Evolutionary conservation across 345 rosid genomes (phyloP), one percentile per base, ranked within the genome.

Genomic region (Citrus cavaleriei): DNA sequence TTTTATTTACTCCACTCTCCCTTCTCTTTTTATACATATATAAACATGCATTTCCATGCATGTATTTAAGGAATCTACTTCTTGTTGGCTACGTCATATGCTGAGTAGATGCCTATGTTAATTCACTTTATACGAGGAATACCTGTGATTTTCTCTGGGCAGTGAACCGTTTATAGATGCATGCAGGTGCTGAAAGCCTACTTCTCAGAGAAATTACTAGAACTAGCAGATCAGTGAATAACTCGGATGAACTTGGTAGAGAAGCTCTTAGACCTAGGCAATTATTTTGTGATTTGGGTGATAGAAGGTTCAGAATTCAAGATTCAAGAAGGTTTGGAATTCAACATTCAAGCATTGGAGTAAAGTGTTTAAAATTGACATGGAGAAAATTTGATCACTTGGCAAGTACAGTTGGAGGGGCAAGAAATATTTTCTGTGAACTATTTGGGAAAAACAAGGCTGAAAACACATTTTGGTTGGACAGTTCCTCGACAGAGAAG

Each of bases 401-500:
- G 82, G 92, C 90, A 70, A 83, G 84, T 64, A 81, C 78, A 84
- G 85, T 91, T 83, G 98, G 97, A 67, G 98, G 98, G 72, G 88
- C 97, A 58, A 87, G 85, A 82, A 90, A 87, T 83, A 88, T 96
- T 70, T 96, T 92, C 81, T 79, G 84, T 70, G 78, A 91, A 83
- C 84, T 95, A 74, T 91, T 89, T 82, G 90, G 94, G 32, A 80
- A 77, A 71, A 69, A 63, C 27, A 78, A 69, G 72, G 94, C 92
- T 38, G 86, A 87, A 77, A 91, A 94, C 84, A 84, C 98, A 14
- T 96, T 96, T 85, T 96, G 99, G 99, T 85, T 96, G 87, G 99
- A 94, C 84, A 95, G 98, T 83, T 93, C 99, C 75, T 95, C 97
- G 27, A 85, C 73, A 74, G 99, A 95, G 81, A 95, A 91, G 98